Percentiles rank a stretch among this genome's conserved stretches.
Conservation (phyloP, 768 basidiomycete species). For the Serendipita vermifera region DNA sequence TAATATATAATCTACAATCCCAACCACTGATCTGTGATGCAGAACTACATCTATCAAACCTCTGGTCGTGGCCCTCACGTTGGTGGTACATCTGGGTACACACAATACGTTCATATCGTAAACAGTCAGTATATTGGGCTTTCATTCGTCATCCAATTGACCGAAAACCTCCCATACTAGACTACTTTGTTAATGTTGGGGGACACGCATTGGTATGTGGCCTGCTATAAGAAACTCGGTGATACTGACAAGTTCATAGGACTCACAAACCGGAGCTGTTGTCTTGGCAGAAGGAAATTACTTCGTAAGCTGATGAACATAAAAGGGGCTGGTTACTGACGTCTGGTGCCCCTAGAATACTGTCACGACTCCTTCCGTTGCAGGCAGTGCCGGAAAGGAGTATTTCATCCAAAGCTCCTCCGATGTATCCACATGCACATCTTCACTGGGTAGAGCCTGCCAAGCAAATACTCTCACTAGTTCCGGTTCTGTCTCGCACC, state of each 20-base stretch:
- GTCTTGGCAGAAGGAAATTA: constrained; percentile 10
- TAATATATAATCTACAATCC: background rate
- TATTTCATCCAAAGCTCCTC: constrained; percentile 6
- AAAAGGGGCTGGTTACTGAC: background rate
- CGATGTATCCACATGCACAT: constrained; percentile 2
- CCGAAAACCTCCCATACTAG: too few species aligned
- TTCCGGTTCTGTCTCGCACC: background rate
- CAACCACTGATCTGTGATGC: background rate
- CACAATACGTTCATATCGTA: constrained; percentile 7
- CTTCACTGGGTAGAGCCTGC: constrained; percentile 6
- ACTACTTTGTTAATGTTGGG: constrained; percentile 9
- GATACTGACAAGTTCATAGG: background rate
- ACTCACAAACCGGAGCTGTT: constrained; percentile 3
- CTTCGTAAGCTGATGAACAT: background rate
- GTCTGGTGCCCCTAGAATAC: background rate
- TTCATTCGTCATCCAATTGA: background rate
- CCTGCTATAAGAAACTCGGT: background rate
- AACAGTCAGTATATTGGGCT: background rate
- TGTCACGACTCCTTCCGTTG: constrained; percentile 9
- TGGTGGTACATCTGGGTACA: constrained; percentile 11
- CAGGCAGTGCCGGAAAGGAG: background rate
- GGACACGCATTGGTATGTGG: constrained; percentile 7
- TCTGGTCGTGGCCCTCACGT: constrained; percentile 11
- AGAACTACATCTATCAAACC: constrained; percentile 6
- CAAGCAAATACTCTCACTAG: constrained; percentile 8